These are phyloP conservation scores for Nigrospora sphaerica DNA, from an alignment of 2,329 filamentous ascomycete species.

Conservation along the genomic window DNA sequence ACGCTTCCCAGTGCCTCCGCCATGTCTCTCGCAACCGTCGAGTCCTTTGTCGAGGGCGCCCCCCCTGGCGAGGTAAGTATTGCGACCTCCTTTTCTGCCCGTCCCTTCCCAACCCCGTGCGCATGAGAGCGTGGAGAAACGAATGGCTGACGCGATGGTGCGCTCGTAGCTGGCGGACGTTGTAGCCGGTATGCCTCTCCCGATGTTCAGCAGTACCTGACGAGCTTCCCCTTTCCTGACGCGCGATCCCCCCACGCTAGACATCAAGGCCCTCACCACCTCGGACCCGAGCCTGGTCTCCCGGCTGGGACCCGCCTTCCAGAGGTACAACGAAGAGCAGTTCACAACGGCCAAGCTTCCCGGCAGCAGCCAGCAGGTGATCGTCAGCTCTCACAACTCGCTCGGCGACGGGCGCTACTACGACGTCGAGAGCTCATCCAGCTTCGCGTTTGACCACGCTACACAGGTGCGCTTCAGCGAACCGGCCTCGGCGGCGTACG, in stretches of 20 bases:
- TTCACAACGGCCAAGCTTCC: slow-evolving; percentile 84
- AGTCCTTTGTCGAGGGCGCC: slow-evolving; percentile 87
- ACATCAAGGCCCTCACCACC: slow-evolving; percentile 80
- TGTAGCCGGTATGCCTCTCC: slow-evolving; percentile 59
- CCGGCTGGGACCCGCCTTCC: slow-evolving; percentile 73
- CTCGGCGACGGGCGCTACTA: slow-evolving; percentile 79
- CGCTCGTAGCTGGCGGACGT: slow-evolving; percentile 70
- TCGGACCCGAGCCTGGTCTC: slow-evolving; percentile 61
- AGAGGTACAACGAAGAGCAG: slow-evolving; percentile 96
- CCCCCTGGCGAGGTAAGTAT: slow-evolving; percentile 83
- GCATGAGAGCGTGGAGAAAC: background rate
- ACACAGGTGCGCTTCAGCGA: slow-evolving; percentile 51
- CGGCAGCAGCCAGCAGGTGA: slow-evolving; percentile 72
- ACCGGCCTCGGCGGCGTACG: background rate
- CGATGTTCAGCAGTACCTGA: background rate
- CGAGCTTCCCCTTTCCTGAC: slow-evolving; percentile 5
- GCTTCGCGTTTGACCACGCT: slow-evolving; percentile 81
- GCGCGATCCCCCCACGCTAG: slow-evolving; percentile 36
- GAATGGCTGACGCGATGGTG: background rate
- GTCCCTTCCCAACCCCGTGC: slow-evolving; percentile 1
- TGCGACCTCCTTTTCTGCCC: slow-evolving; percentile 15
- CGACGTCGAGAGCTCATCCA: slow-evolving; percentile 80
- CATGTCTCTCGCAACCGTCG: slow-evolving; percentile 49
- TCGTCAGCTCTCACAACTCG: slow-evolving; percentile 82
- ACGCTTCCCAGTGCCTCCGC: background rate